These are phyloP conservation scores for Fremontodendron californicum DNA, from an alignment of 345 rosid species.

Conservation along the genomic window DNA sequence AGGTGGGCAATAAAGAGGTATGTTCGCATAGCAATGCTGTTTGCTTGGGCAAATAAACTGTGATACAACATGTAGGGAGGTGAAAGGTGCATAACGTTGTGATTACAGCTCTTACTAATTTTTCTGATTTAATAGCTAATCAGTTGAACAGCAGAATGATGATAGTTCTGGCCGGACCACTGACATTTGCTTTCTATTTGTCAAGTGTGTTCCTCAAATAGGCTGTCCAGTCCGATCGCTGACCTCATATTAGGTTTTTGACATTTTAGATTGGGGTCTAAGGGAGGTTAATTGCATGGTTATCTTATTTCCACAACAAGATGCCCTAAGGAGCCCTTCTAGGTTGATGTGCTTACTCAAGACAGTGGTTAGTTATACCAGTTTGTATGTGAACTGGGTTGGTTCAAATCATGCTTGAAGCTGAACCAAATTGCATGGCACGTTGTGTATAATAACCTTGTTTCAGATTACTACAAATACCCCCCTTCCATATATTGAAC, in stretches of 20 bases:
- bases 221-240: neutral
- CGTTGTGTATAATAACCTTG: neutral
- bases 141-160: neutral
- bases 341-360: neutral
- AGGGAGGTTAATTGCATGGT: neutral
- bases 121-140: neutral
- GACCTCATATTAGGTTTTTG: neutral
- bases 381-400: neutral
- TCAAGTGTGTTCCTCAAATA: neutral
- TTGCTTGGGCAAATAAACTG: neutral
- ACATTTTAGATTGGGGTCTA: neutral
- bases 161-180: neutral
- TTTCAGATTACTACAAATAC: neutral
- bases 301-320: neutral
- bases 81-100: neutral
- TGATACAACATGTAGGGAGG: neutral
- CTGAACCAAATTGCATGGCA: neutral
- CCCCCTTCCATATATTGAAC: neutral
- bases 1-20: neutral
- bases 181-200: neutral
- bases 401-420: neutral
- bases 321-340: neutral
- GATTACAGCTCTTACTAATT: neutral
- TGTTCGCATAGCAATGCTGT: neutral
- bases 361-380: constrained; percentile 1